Percentiles rank a stretch among this genome's conserved stretches.
phyloP scores from a whole-genome alignment of 2,329 filamentous ascomycete species.

The Alternaria atra region DNA sequence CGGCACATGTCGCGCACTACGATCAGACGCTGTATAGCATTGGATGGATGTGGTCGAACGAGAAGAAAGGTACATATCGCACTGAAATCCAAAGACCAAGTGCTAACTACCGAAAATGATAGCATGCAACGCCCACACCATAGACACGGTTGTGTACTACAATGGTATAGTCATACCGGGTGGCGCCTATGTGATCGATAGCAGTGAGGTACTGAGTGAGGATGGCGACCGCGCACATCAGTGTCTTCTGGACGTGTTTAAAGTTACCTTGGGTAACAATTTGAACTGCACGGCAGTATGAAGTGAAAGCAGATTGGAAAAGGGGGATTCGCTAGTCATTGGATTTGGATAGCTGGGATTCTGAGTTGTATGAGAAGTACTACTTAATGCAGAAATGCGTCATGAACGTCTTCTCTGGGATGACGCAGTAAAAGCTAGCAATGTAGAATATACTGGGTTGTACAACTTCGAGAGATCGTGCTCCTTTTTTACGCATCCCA shows the following conservation, averaged over 20 bases:
- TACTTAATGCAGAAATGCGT: neutral
- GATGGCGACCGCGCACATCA: conserved; percentile 3
- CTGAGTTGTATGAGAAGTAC: neutral
- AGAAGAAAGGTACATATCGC: neutral
- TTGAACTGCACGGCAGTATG: conserved; percentile 2
- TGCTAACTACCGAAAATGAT: neutral
- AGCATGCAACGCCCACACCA: conserved; percentile 1
- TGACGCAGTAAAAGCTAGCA: neutral
- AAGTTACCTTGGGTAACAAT: neutral
- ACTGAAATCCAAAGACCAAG: too few relatives aligned
- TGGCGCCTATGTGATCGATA: conserved; percentile 11
- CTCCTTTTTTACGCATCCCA: conserved; percentile 9
- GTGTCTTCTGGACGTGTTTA: conserved; percentile 5
- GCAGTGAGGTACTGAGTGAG: conserved; percentile 3
- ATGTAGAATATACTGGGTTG: neutral
- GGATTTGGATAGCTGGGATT: neutral
- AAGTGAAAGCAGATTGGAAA: neutral
- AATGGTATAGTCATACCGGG: conserved; percentile 2
- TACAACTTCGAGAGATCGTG: neutral
- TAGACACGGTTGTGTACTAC: conserved; percentile 5
- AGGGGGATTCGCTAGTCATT: neutral
- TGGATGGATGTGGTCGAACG: conserved; percentile 5
- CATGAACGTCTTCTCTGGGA: neutral
- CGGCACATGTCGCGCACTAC: neutral
- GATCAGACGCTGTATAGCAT: conserved; percentile 5